Base-by-base conservation (phyloP, 2,329 filamentous ascomycete genomes). In the Cordyceps fumosorosea region DNA sequence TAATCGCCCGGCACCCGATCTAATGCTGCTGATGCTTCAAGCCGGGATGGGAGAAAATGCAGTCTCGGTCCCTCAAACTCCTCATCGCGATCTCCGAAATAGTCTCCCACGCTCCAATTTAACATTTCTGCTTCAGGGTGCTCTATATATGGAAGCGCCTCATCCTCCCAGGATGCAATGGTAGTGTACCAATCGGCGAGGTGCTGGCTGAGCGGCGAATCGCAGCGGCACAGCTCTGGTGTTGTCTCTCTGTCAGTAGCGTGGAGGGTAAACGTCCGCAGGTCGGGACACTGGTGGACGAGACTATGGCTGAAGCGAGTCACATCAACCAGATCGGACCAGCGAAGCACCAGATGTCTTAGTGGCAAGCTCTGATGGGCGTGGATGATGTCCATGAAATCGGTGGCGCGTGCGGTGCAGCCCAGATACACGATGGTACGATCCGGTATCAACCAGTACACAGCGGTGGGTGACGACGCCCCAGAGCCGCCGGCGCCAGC, bases 401-500 rank as follows among this genome's bases (percentile, higher is more conserved):
- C 60, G 37, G 42, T 58, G 32, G 60, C 60, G n/a, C 60, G 60
- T n/a, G 54, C 22, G 26, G 54, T 51, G 42, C 60, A 62, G 16
- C 60, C 54, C 48, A 62, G 40, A 20, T 62, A 62, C 2, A 58
- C 22, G 22, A 62, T 40, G 24, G 60, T 62, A 5, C 37, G 53
- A 5, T 62, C 54, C 18, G 60, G 60, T 37, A 57, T 52, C 54
- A 62, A 47, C 60, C 60, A 62, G 54, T 62, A 62, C 20, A 53
- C 55, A 5, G 37, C 40, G 2, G 48, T 42, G 3, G 37, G n/a
- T 26, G 50, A 45, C 10, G 52, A 34, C 6, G 40, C 34, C 11
- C 18, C 29, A 18, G 29, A 12, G 42, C 8, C 10, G 16, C 24
- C 47, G 26, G 34, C 53, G 24, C 53, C 20, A 7, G 45, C 24